Conservation (phyloP, 306 rosid species). For the Pyrus communis region DNA sequence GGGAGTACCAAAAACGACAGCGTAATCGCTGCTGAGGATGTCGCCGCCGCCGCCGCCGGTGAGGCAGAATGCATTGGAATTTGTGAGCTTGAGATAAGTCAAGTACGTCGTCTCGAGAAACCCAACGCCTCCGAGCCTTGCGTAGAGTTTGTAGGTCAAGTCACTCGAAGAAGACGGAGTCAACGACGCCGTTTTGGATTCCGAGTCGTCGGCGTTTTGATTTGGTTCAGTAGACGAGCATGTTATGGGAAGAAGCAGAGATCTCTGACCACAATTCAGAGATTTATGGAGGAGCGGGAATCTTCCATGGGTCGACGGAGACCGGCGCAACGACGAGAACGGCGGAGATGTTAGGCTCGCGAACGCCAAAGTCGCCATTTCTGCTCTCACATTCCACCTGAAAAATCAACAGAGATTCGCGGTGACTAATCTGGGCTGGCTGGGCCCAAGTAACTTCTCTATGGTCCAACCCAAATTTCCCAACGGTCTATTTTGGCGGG, state of each 20-base stretch:
- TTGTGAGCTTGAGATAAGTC: constrained; percentile 68
- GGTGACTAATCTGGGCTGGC: neutral
- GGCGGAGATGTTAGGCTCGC: constrained; percentile 34
- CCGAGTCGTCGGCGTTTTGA: constrained; percentile 44
- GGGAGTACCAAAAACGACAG: constrained; percentile 58
- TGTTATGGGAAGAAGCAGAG: constrained; percentile 17
- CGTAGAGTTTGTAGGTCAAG: constrained; percentile 33
- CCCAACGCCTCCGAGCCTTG: constrained; percentile 60
- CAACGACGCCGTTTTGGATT: constrained; percentile 17
- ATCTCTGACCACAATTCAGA: neutral
- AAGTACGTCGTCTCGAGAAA: constrained; percentile 74
- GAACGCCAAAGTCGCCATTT: constrained; percentile 47
- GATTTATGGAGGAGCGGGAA: neutral
- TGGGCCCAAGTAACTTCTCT: neutral
- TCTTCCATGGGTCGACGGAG: constrained; percentile 14
- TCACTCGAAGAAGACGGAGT: constrained; percentile 21
- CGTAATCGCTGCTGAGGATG: constrained; percentile 73
- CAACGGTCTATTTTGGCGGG: neutral
- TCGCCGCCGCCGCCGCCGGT: constrained; percentile 46
- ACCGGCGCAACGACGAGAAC: constrained; percentile 10
- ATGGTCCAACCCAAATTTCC: neutral
- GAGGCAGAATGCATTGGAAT: constrained; percentile 62
- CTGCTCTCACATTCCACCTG: constrained; percentile 1
- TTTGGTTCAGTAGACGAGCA: constrained; percentile 39
- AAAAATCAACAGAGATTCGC: neutral